A percentile compares a stretch with the other conserved stretches of the same genome.
phyloP scores from a whole-genome alignment of 1,139 yeast species.

The Pichia inconspicua region DNA sequence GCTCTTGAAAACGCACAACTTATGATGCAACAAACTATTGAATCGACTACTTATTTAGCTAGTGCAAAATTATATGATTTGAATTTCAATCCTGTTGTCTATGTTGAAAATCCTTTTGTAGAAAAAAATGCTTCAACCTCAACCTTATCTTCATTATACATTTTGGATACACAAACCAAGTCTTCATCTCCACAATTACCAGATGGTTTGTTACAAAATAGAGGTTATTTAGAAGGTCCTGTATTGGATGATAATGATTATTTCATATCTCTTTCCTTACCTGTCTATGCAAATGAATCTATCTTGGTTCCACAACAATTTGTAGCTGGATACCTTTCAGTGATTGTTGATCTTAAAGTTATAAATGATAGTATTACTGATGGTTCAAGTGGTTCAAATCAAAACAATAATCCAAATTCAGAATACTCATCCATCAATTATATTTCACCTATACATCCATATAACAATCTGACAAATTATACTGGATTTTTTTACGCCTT shows the following conservation, averaged over 20 bases:
- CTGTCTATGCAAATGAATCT: constrained; percentile 67
- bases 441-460: constrained; percentile 28
- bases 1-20: constrained; percentile 34
- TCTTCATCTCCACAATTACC: constrained; percentile 27
- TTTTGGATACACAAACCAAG: constrained; percentile 7
- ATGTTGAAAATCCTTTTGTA: constrained; percentile 31
- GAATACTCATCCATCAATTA: constrained; percentile 37
- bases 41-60: constrained; percentile 56
- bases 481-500: constrained; percentile 34
- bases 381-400: constrained; percentile 32
- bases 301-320: constrained; percentile 52
- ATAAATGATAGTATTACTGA: constrained; percentile 38
- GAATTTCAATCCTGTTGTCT: constrained; percentile 14
- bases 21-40: constrained; percentile 50
- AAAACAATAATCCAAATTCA: constrained; percentile 38
- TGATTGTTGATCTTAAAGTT: constrained; percentile 52
- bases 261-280: constrained; percentile 56
- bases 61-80: constrained; percentile 64
- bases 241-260: constrained; percentile 34
- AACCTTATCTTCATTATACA: constrained; percentile 36
- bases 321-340: constrained; percentile 65
- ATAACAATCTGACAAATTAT: constrained; percentile 21
- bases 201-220: constrained; percentile 29
- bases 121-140: constrained; percentile 29
- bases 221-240: constrained; percentile 55